Evolutionary conservation across 2,329 filamentous ascomycete genomes (phyloP), one percentile per base, ranked within the genome.

Genomic region (Metarhizium sp.): DNA sequence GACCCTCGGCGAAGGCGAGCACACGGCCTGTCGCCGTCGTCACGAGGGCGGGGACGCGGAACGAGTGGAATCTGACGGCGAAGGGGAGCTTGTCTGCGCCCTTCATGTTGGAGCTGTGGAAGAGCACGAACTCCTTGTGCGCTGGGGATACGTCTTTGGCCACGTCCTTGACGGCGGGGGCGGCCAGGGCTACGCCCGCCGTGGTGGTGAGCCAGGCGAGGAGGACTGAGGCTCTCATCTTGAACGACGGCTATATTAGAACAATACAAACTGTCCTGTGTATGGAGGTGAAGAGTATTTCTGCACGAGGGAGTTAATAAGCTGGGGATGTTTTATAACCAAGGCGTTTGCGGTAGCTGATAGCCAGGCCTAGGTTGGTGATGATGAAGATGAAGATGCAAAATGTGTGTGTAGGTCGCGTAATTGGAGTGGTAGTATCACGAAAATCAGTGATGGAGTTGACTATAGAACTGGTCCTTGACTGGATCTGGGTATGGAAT

Each of bases 41-140:
- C 42, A 66, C 57, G 2, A 65, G 62, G 18, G 62, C 56, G 3
- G 64, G 63, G 46, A 65, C 65, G 6, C 62, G 60, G 58, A 67
- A 66, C 1, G 64, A 66, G 52, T 67, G 64, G 55, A 66, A 66
- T n/a, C 62, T 62, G 46, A 65, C 59, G 6, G 63, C 62, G 14
- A 50, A 64, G 13, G 63, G 47, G 11, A 66, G 63, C 46, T 65
- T 64, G 48, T 65, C 64, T 6, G 64, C 56, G 0, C 59, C 58
- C 14, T 55, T 58, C 63, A 65, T 66, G 54, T 66, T 66, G 51
- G 60, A 60, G 55, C 63, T 64, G 54, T 59, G 58, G 57, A 66
- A 65, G 45, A 66, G 58, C 25, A 60, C 55, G 53, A 61, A 66
- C 54, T 61, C 61, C n/a, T 57, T 56, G 50, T 65, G 63, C 20